Evolutionary conservation across 768 basidiomycete genomes (phyloP), one percentile per base, ranked within the genome.

Genomic region (Chlorophyllum brunneum): DNA sequence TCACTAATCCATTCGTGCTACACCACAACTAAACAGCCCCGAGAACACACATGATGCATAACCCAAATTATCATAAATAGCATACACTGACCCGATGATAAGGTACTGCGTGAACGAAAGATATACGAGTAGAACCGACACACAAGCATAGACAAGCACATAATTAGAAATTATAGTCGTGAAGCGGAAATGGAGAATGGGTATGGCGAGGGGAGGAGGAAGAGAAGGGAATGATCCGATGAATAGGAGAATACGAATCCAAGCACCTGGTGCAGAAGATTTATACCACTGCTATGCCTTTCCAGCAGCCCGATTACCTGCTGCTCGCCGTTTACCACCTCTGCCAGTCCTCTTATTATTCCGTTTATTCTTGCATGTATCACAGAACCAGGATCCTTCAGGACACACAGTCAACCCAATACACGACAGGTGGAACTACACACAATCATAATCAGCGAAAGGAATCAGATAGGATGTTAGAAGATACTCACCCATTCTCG

Each of bases 401-500:
- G 91, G 90, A 4, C 81, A 75, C 4, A 75, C 75, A 2, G 74
- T 71, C 37, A 93, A 74, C 0, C 85, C 84, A 38, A 89, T 80
- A 64, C 90, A 93, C 11, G 70, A 72, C 51, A 92, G 72, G 65
- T 93, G 90, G 75, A 92, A 93, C 90, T 93, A 60, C 31, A 43
- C 29, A 45, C 6, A 29, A 48, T 33, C 48, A 31, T 45, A 57
- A 51, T 26, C 50, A 48, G 51, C 9, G n/a, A 54, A 47, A 26
- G 22, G 45, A 11, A 43, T 41, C 34, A 26, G n/a, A n/a, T 9
- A 5, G 11, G 23, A 46, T 33, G 58, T 48, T 30, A 48, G 46
- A 48, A 48, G 50, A 40, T 59, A 85, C 89, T 64, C 59, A 95
- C 93, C 93, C 93, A 97, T 86, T 95, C 92, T 53, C 76, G 75